Percentiles rank a stretch among this genome's conserved stretches.
phyloP scores from a whole-genome alignment of 345 rosid species.

The Cochlearia excelsa region DNA sequence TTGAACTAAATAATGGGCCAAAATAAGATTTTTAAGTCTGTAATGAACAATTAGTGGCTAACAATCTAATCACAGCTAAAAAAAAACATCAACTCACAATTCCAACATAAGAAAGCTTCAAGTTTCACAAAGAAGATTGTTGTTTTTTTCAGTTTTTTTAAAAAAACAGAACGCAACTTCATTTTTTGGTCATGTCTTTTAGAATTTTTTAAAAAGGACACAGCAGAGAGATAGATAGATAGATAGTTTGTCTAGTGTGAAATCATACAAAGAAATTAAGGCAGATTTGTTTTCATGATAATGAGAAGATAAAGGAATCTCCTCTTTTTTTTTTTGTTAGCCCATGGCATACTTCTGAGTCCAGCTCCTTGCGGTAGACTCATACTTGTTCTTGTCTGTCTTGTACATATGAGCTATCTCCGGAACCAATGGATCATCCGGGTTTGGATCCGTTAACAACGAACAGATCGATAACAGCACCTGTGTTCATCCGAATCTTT shows the following conservation, averaged over 20 bases:
- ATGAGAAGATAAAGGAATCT: slow-evolving; percentile 26
- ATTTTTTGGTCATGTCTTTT: too few relatives aligned
- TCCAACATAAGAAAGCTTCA: too few relatives aligned
- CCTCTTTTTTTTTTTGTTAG: slow-evolving; percentile 2
- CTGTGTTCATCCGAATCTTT: slow-evolving; percentile 32
- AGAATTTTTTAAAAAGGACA: too few relatives aligned
- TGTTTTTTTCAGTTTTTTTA: too few relatives aligned
- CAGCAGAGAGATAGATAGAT: too few relatives aligned
- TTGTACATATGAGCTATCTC: slow-evolving; percentile 98
- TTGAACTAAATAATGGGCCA: too few relatives aligned
- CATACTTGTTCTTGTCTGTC: slow-evolving; percentile 86
- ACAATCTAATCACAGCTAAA: too few relatives aligned
- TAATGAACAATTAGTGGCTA: too few relatives aligned
- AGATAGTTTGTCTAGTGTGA: slow-evolving; percentile 7
- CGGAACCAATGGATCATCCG: slow-evolving; percentile 94
- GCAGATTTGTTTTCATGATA: slow-evolving; percentile 5
- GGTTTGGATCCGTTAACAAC: slow-evolving; percentile 90
- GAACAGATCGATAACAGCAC: slow-evolving; percentile 93
- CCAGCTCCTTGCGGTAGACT: slow-evolving; percentile 55
- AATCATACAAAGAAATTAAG: slow-evolving; percentile 39
- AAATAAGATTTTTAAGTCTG: too few relatives aligned
- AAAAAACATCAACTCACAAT: too few relatives aligned
- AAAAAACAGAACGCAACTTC: too few relatives aligned
- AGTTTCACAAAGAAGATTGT: too few relatives aligned
- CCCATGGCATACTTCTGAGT: slow-evolving; percentile 31